phyloP scores from a whole-genome alignment of 805 yeast species.

The Ogataea nitratoaversa region DNA sequence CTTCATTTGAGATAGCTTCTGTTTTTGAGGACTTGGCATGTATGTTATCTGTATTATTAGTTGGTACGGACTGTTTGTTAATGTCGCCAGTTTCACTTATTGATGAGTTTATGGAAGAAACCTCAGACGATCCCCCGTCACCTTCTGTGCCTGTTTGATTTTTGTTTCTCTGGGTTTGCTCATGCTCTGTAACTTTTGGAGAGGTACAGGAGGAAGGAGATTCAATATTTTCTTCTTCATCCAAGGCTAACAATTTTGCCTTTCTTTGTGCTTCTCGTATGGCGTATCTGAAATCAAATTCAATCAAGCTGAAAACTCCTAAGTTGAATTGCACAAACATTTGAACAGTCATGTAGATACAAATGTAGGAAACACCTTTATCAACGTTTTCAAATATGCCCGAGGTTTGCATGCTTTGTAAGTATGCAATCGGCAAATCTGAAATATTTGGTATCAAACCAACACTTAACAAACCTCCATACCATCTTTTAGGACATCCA shows the following conservation, averaged over 20 bases:
- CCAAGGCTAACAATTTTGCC: slow-evolving; percentile 13
- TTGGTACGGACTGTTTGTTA: neutral
- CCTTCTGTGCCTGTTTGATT: neutral
- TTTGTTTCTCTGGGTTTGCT: neutral
- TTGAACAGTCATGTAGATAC: slow-evolving; percentile 70
- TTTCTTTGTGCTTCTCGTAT: slow-evolving; percentile 19
- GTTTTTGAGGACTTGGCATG: neutral
- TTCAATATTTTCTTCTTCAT: slow-evolving; percentile 16
- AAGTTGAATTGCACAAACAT: slow-evolving; percentile 66
- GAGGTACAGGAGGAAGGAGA: slow-evolving; percentile 3
- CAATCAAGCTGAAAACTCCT: slow-evolving; percentile 69
- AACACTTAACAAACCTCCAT: slow-evolving; percentile 65
- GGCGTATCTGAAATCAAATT: slow-evolving; percentile 56
- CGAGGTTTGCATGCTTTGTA: slow-evolving; percentile 67
- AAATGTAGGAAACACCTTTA: slow-evolving; percentile 79
- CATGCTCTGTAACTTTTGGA: neutral
- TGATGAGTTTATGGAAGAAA: slow-evolving; percentile 11
- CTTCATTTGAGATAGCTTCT: neutral
- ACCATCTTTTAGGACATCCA: slow-evolving; percentile 68
- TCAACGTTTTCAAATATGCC: slow-evolving; percentile 55
- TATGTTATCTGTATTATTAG: neutral
- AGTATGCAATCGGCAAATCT: slow-evolving; percentile 81
- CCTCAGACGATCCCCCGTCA: slow-evolving; percentile 1
- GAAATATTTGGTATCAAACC: slow-evolving; percentile 77
- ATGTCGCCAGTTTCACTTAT: neutral